Percentiles rank a stretch among this genome's conserved stretches.
phyloP scores from a whole-genome alignment of 768 basidiomycete genomes.

The Xerocomus brunneocitrinus region DNA sequence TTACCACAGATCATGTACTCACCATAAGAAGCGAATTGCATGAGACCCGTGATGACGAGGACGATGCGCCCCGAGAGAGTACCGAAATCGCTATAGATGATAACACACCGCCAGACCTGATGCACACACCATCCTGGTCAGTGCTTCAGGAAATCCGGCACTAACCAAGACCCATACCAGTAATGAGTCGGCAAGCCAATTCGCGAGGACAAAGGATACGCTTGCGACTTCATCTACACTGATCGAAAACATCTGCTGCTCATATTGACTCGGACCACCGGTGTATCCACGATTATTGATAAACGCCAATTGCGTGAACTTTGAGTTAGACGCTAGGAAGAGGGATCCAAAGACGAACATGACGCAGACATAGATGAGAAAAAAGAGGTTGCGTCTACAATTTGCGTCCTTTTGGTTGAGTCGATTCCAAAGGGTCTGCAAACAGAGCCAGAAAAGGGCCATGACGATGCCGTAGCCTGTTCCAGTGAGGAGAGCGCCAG shows the following conservation, averaged over 20 bases:
- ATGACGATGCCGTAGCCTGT: conserved; percentile 25
- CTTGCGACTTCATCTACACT: conserved; percentile 21
- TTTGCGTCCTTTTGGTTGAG: conserved; percentile 13
- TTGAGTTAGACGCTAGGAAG: conserved; percentile 23
- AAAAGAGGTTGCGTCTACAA: conserved; percentile 14
- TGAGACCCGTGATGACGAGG: conserved; percentile 16
- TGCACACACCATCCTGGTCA: neutral
- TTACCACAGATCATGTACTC: neutral
- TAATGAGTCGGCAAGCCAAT: conserved; percentile 26
- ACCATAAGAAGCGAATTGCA: conserved; percentile 26
- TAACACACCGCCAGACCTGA: conserved; percentile 29
- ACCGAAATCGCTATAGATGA: conserved; percentile 23
- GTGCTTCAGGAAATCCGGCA: neutral
- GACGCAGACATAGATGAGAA: conserved; percentile 22
- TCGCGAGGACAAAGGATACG: conserved; percentile 25
- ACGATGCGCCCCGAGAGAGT: conserved; percentile 11
- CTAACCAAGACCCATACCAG: conserved; percentile 12
- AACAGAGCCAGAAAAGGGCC: conserved; percentile 23
- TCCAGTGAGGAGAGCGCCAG: conserved; percentile 24
- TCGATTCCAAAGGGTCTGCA: conserved; percentile 15
- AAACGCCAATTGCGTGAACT: conserved; percentile 29
- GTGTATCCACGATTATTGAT: conserved; percentile 25
- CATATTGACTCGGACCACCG: conserved; percentile 23
- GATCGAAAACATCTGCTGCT: conserved; percentile 28
- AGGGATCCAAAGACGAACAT: conserved; percentile 25